phyloP scores from a whole-genome alignment of 371 early-diverging fungal genomes.

The Mortierella sp. region DNA sequence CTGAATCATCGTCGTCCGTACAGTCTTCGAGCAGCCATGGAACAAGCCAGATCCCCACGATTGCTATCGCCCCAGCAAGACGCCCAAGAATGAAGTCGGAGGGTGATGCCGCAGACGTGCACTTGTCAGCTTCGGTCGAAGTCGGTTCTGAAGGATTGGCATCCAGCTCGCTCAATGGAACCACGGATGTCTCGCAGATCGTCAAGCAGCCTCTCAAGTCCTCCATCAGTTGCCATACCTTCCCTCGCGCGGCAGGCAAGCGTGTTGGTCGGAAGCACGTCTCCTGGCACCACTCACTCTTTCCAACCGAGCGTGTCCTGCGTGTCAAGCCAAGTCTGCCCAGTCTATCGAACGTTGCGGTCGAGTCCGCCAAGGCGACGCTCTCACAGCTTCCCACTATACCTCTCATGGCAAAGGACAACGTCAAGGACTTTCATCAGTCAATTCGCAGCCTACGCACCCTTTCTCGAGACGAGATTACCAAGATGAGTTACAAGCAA shows the following conservation, averaged over 20 bases:
- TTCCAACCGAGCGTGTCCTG: slow-evolving; percentile 47
- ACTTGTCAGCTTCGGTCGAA: background rate
- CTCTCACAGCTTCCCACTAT: slow-evolving; percentile 36
- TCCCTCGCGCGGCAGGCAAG: slow-evolving; percentile 39
- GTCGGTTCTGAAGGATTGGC: background rate
- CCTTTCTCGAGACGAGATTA: slow-evolving; percentile 42
- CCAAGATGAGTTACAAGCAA: slow-evolving; percentile 55
- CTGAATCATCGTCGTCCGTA: slow-evolving; percentile 1
- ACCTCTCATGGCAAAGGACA: slow-evolving; percentile 44
- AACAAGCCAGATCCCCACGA: background rate
- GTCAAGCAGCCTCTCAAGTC: slow-evolving; percentile 28
- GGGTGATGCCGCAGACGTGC: slow-evolving; percentile 16
- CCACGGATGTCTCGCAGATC: background rate
- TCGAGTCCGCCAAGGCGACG: slow-evolving; percentile 29
- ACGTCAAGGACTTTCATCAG: slow-evolving; percentile 42
- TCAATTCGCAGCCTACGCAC: slow-evolving; percentile 49
- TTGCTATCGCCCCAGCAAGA: background rate
- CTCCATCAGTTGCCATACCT: slow-evolving; percentile 52
- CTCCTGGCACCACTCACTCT: slow-evolving; percentile 53
- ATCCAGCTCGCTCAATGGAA: slow-evolving; percentile 10
- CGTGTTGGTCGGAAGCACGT: slow-evolving; percentile 48
- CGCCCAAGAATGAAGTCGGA: slow-evolving; percentile 35
- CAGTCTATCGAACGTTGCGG: slow-evolving; percentile 36
- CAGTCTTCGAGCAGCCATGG: background rate
- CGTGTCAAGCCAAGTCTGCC: slow-evolving; percentile 51